Evolutionary conservation across 2,329 filamentous ascomycete genomes (phyloP), one percentile per base, ranked within the genome.

Genomic region (Rutstroemia sp.): DNA sequence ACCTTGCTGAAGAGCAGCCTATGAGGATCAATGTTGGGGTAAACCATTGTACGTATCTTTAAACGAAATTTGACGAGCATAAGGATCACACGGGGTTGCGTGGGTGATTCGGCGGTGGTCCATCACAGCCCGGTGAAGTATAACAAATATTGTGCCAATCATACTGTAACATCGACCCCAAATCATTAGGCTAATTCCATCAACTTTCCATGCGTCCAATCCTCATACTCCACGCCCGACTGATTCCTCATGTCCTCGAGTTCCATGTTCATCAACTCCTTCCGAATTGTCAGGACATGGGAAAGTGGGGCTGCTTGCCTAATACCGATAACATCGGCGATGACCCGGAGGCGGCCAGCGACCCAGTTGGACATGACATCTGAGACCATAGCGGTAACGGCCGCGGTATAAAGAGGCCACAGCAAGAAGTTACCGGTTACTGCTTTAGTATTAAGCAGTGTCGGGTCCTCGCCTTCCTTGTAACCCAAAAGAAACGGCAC

Each of bases 341-440:
- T 66, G 37, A 59, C 59, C 44, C 51, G 56, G 6, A 67, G 51
- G 46, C 63, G 55, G 5, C 62, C 58, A 19, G 58, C 59, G 34
- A 67, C 63, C 65, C 65, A 67, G 6, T 54, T 46, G 1, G 58
- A 61, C 62, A 65, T 65, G 17, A 62, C 27, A 48, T 61, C 60
- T 4, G 65, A 63, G 2, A 64, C 57, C 38, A 62, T 44, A 12
- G 56, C 46, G 2, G 60, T 65, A 9, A 45, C 57, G 2, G 60
- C 65, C 6, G 64, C 65, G 3, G 57, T 58, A 39, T 62, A 67
- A 4, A 67, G 38, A 3, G 65, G 64, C 65, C 65, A 67, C 4
- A 67, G 51, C 2, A 67, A 56, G 2, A 64, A 12, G 48, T 65
- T 65, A 2, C 61, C 65, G 17, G 58, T 60, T 9, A 63, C 58